phyloP scores from a whole-genome alignment of 176 grass and related monocot genomes.

The Triticum timopheevii region DNA sequence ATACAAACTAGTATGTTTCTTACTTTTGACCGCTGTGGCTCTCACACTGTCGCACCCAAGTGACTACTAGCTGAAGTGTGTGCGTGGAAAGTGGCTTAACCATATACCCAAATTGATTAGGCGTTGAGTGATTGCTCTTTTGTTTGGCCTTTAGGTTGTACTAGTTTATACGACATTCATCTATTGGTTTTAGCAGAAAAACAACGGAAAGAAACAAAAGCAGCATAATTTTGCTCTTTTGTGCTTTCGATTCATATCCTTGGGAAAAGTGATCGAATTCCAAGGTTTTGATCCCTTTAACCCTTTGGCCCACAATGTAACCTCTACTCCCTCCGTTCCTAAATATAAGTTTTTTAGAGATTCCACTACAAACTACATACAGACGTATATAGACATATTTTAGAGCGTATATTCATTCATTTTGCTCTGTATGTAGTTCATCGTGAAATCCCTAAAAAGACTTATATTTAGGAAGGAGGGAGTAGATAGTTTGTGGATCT shows the following conservation, averaged over 20 bases:
- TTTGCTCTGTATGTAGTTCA: no score
- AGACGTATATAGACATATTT: no score
- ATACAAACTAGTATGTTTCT: neutral
- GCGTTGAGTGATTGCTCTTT: slow-evolving; percentile 20
- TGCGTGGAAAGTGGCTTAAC: slow-evolving; percentile 18
- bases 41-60: neutral
- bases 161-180: neutral
- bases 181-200: neutral
- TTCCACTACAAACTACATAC: no score
- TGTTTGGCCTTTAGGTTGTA: slow-evolving; percentile 26
- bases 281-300: neutral
- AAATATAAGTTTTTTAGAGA: no score
- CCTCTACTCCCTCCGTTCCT: no score
- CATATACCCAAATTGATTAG: neutral
- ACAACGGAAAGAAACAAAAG: neutral
- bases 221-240: slow-evolving; percentile 12
- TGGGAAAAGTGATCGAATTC: neutral
- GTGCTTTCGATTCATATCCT: slow-evolving; percentile 1
- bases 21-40: neutral
- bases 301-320: neutral
- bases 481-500: neutral
- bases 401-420: no score
- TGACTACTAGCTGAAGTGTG: neutral
- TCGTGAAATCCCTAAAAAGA: no score
- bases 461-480: no score